These are phyloP conservation scores for Ministeria vibrans DNA, from an alignment of 78 protist genomes.

Conservation along the genomic window DNA sequence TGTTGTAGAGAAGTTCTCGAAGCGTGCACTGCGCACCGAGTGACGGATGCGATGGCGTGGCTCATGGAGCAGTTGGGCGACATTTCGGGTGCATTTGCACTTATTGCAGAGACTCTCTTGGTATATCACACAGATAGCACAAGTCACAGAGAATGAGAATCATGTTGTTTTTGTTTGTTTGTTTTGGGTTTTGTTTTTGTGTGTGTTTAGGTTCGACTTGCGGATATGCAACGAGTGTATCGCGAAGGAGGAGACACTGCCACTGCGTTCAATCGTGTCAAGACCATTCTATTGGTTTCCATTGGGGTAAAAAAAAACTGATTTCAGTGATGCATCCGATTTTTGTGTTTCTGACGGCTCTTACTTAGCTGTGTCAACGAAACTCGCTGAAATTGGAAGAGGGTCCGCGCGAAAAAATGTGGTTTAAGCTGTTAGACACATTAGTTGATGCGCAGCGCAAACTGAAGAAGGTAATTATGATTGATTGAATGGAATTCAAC, in stretches of 20 bases:
- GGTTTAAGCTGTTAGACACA: neutral
- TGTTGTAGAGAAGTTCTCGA: no score
- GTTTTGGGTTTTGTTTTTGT: neutral
- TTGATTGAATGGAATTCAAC: neutral
- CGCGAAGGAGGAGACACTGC: neutral
- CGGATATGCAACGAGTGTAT: neutral
- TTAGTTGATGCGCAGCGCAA: neutral
- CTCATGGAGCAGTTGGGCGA: constrained; percentile 10
- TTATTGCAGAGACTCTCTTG: neutral
- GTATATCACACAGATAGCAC: no score
- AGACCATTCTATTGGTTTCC: neutral
- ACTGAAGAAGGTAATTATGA: neutral
- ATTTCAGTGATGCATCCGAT: neutral
- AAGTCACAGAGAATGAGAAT: no score
- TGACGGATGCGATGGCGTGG: constrained; percentile 18
- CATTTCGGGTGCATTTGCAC: neutral
- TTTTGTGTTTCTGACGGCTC: neutral
- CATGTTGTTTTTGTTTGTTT: neutral
- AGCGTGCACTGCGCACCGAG: neutral
- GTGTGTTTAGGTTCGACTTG: neutral
- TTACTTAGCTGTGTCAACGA: neutral
- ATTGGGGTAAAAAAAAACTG: neutral
- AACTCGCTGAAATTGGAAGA: neutral
- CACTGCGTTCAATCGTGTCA: neutral
- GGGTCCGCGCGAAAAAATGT: neutral